These are phyloP conservation scores for Knoxia roxburghii DNA, from an alignment of 257 asterid species.

Conservation along the genomic window DNA sequence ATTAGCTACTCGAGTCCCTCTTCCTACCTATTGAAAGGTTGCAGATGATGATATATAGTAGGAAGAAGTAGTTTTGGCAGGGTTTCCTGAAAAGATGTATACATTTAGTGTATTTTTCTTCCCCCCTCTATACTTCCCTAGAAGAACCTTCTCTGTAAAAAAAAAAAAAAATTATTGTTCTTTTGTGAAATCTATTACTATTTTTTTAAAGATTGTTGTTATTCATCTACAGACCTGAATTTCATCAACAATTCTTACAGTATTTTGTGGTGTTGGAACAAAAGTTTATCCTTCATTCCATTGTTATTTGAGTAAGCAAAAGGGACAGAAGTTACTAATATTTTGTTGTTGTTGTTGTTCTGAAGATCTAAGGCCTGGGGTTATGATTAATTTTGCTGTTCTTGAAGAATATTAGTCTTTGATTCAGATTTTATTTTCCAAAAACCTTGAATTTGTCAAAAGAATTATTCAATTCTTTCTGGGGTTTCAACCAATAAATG, in stretches of 20 bases:
- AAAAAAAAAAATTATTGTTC: neutral
- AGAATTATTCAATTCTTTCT: no score
- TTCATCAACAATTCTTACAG: conserved; percentile 1
- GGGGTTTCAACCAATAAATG: no score
- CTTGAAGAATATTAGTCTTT: no score
- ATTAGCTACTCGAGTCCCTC: conserved; percentile 49
- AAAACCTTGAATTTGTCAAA: no score
- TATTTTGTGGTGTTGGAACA: neutral
- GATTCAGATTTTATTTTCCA: no score
- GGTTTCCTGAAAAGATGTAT: conserved; percentile 8
- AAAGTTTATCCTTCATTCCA: neutral
- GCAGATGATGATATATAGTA: conserved; percentile 37
- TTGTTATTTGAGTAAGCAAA: no score
- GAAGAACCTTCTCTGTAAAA: neutral
- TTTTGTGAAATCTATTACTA: neutral
- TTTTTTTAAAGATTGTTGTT: neutral
- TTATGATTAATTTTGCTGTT: neutral
- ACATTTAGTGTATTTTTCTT: conserved; percentile 12
- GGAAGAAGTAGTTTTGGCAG: conserved; percentile 16
- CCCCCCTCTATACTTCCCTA: neutral
- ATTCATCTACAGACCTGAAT: neutral
- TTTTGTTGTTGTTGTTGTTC: neutral
- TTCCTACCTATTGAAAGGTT: conserved; percentile 65
- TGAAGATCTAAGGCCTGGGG: neutral
- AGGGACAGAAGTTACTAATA: no score